A percentile compares a stretch with the other conserved stretches of the same genome.
Evolutionary conservation across 2,329 filamentous ascomycete genomes (phyloP).

Genomic region (Bimuria novae-zelandiae): DNA sequence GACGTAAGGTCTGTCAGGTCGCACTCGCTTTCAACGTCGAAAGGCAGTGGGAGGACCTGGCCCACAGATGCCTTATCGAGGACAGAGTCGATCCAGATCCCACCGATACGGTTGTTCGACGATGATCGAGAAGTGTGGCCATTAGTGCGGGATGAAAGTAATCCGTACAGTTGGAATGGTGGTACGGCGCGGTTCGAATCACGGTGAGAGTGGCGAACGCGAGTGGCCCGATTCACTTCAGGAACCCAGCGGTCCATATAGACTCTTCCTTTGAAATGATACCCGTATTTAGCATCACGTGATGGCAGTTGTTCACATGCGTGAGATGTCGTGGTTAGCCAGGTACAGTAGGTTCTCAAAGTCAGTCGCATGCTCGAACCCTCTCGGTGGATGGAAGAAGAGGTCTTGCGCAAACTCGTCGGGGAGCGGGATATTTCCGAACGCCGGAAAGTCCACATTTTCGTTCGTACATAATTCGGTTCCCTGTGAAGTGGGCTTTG

Average conservation of each 20-base stretch:
- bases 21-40: neutral
- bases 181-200: neutral
- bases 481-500: neutral
- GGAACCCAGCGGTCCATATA: too few species aligned
- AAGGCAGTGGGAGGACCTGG: neutral
- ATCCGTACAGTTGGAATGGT: neutral
- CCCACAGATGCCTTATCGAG: neutral
- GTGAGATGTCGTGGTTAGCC: neutral
- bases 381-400: neutral
- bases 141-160: neutral
- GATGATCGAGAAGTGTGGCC: constrained; percentile 4
- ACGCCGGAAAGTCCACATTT: neutral
- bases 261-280: too few species aligned
- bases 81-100: neutral
- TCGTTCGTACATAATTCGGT: neutral
- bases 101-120: neutral
- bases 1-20: neutral
- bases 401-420: constrained; percentile 1
- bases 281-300: too few species aligned
- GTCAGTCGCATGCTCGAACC: neutral
- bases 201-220: too few species aligned
- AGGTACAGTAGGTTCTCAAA: neutral
- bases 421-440: neutral
- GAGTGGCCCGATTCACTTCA: too few species aligned
- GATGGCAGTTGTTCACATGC: too few species aligned